Conservation (phyloP, 2,329 filamentous ascomycete species). For the Huntiella savannae region DNA sequence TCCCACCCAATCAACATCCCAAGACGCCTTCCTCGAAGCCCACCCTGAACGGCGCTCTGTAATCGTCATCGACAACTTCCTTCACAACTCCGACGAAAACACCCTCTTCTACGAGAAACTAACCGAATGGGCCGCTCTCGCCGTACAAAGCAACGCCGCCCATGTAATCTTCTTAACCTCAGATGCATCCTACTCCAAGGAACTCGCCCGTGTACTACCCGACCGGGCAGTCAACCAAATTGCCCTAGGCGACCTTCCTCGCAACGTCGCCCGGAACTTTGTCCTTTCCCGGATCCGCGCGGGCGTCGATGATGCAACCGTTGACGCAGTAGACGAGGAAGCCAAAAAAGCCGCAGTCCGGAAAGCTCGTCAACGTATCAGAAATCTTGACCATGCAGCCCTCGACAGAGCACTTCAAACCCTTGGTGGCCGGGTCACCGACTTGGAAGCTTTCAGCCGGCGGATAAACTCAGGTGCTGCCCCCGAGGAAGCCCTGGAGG, state of each 20-base stretch:
- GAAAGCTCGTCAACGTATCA: conserved; percentile 2
- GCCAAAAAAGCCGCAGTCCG: conserved; percentile 18
- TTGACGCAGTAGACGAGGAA: conserved; percentile 20
- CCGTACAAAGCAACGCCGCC: conserved; percentile 74
- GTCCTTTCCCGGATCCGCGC: conserved; percentile 55
- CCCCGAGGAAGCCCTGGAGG: conserved; percentile 59
- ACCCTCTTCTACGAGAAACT: conserved; percentile 55
- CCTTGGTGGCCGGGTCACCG: conserved; percentile 80
- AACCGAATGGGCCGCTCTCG: conserved; percentile 71
- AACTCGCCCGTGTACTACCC: conserved; percentile 67
- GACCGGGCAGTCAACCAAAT: conserved; percentile 81
- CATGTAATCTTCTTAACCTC: conserved; percentile 90
- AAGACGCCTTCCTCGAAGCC: conserved; percentile 77
- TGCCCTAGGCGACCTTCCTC: conserved; percentile 67
- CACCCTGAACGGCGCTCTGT: conserved; percentile 71
- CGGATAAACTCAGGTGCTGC: conserved; percentile 74
- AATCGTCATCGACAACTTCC: conserved; percentile 79
- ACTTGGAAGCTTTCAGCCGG: conserved; percentile 84
- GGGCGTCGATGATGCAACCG: conserved; percentile 15
- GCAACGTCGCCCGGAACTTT: conserved; percentile 72
- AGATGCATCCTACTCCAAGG: conserved; percentile 75
- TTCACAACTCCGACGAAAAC: conserved; percentile 53
- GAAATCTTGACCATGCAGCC: conserved; percentile 36
- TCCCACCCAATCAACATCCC: conserved; percentile 50
- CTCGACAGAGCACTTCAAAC: conserved; percentile 66